Percentiles rank a stretch among this genome's conserved stretches.
Evolutionary conservation across 2,329 filamentous ascomycete genomes (phyloP).

Genomic region (Fonsecaea erecta): DNA sequence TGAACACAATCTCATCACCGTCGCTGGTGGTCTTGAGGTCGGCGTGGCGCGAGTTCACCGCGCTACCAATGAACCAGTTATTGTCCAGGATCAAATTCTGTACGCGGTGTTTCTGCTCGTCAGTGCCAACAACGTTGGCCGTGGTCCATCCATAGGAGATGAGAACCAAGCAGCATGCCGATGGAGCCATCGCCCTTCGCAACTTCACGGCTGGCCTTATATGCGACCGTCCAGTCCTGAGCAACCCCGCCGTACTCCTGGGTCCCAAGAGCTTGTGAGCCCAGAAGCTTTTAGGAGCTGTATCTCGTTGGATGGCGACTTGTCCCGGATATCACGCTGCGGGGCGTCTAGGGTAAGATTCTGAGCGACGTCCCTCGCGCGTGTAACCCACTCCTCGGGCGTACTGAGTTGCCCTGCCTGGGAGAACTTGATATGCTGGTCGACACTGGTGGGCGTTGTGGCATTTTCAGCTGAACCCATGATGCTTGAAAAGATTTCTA

Average conservation of each 20-base stretch:
- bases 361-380: conserved; percentile 55
- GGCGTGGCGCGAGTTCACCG: conserved; percentile 68
- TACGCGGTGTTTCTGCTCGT: conserved; percentile 62
- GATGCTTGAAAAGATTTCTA: not conserved
- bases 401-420: conserved; percentile 27
- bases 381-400: conserved; percentile 52
- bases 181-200: conserved; percentile 67
- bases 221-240: conserved; percentile 60
- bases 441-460: not conserved
- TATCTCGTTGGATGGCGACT: conserved; percentile 58
- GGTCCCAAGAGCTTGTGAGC: conserved; percentile 58
- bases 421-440: not conserved
- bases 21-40: conserved; percentile 62
- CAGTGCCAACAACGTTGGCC: conserved; percentile 63
- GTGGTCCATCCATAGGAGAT: conserved; percentile 68
- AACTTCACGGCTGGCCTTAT: conserved; percentile 65
- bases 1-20: conserved; percentile 50
- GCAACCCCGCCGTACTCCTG: conserved; percentile 58
- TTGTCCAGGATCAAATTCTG: conserved; percentile 64
- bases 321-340: conserved; percentile 57
- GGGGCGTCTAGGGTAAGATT: conserved; percentile 57
- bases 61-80: conserved; percentile 69
- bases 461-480: not conserved
- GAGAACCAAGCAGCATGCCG: conserved; percentile 69
- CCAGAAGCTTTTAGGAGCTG: conserved; percentile 58